Conservation (phyloP, 2,329 filamentous ascomycete genomes). For the Nothophoma quercina region DNA sequence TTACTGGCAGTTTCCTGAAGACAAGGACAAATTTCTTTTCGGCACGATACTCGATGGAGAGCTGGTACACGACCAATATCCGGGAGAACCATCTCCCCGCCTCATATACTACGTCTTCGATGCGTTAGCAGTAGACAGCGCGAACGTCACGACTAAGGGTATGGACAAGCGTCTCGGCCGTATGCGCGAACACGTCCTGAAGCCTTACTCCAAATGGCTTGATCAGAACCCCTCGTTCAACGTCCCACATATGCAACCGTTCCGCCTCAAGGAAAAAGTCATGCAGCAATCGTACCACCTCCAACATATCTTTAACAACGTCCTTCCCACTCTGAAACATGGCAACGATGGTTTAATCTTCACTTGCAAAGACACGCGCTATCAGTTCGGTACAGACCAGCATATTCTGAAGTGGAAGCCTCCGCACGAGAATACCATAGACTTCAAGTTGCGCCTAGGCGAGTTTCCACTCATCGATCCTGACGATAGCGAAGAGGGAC, state of each 20-base stretch:
- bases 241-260: slow-evolving; percentile 63
- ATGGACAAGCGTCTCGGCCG: slow-evolving; percentile 90
- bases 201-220: slow-evolving; percentile 71
- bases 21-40: slow-evolving; percentile 71
- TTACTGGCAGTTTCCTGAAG: slow-evolving; percentile 64
- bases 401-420: slow-evolving; percentile 99
- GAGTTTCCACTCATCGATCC: slow-evolving; percentile 77
- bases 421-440: slow-evolving; percentile 91
- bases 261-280: slow-evolving; percentile 84
- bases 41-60: slow-evolving; percentile 91
- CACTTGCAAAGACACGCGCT: slow-evolving; percentile 87
- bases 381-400: slow-evolving; percentile 88
- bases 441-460: slow-evolving; percentile 80
- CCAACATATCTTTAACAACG: slow-evolving; percentile 77
- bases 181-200: slow-evolving; percentile 78
- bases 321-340: slow-evolving; percentile 84
- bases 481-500: slow-evolving; percentile 71
- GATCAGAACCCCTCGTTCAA: slow-evolving; percentile 61
- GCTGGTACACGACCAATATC: slow-evolving; percentile 81
- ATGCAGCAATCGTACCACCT: slow-evolving; percentile 90
- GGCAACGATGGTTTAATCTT: slow-evolving; percentile 98
- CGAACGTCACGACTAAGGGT: slow-evolving; percentile 77
- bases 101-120: slow-evolving; percentile 93
- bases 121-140: slow-evolving; percentile 81
- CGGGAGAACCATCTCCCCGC: slow-evolving; percentile 67